Conservation (phyloP, 768 basidiomycete genomes). For the Calocera cornea region DNA sequence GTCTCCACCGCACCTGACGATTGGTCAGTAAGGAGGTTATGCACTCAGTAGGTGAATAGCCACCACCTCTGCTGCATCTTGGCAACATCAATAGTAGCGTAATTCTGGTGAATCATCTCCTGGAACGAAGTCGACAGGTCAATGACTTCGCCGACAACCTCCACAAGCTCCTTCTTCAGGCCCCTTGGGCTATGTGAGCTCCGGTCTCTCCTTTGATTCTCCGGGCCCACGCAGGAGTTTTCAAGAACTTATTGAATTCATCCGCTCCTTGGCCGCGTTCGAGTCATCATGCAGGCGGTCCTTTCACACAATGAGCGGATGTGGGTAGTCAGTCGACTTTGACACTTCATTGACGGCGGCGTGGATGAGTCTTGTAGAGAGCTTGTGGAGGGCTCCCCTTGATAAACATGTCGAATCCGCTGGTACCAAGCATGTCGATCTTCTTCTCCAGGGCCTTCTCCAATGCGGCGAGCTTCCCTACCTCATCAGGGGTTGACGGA, state of each 20-base stretch:
- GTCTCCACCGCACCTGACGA: constrained; percentile 75
- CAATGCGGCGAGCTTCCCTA: constrained; percentile 70
- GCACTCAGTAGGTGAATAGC: constrained; percentile 11
- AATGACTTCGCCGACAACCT: constrained; percentile 96
- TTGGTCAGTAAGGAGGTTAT: neutral
- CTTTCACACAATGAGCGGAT: constrained; percentile 77
- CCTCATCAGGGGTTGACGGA: constrained; percentile 53
- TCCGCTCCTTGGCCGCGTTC: constrained; percentile 97
- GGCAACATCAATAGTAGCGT: constrained; percentile 78
- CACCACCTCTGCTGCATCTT: constrained; percentile 96
- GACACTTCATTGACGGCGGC: neutral
- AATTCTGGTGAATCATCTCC: constrained; percentile 79
- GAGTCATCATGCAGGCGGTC: constrained; percentile 96
- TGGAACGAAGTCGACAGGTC: constrained; percentile 82
- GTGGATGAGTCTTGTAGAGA: constrained; percentile 19
- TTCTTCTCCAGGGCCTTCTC: constrained; percentile 87
- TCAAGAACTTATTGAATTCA: constrained; percentile 93
- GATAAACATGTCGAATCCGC: constrained; percentile 31
- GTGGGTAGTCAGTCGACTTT: constrained; percentile 20
- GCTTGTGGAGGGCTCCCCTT: neutral
- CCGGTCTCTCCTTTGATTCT: constrained; percentile 87
- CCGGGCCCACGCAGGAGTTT: constrained; percentile 89
- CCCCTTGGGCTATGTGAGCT: constrained; percentile 94
- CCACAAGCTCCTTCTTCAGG: constrained; percentile 97
- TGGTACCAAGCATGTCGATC: constrained; percentile 89